phyloP scores from a whole-genome alignment of 164 flowering plant species.

The Magnolia sinica region DNA sequence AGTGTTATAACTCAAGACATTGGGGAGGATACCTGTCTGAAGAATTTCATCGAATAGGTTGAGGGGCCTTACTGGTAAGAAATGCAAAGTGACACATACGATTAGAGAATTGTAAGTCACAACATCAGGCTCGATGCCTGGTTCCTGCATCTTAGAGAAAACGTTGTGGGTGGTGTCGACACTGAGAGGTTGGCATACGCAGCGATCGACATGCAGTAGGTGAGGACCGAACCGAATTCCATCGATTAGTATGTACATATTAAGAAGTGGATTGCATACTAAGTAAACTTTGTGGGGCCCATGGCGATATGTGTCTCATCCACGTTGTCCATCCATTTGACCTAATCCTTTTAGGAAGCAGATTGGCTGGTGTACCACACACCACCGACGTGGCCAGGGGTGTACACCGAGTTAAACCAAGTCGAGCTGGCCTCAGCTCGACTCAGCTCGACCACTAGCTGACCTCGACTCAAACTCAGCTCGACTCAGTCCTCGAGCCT shows the following conservation, averaged over 20 bases:
- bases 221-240: conserved; percentile 74
- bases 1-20: conserved; percentile 73
- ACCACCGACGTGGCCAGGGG: no score
- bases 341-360: no score
- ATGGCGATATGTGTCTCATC: no score
- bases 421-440: no score
- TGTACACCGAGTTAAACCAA: no score
- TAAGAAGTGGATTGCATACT: no score
- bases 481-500: no score
- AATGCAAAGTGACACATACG: conserved; percentile 47
- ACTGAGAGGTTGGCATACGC: conserved; percentile 55
- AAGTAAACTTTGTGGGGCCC: no score
- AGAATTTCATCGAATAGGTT: conserved; percentile 75
- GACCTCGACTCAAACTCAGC: no score
- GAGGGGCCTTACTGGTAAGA: conserved; percentile 27
- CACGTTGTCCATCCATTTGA: no score
- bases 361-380: no score
- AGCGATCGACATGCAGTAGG: conserved; percentile 70
- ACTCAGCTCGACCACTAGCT: no score
- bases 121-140: conserved; percentile 64
- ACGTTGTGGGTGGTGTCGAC: conserved; percentile 62
- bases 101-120: conserved; percentile 74
- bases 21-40: conserved; percentile 50
- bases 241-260: conserved; percentile 32
- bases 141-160: conserved; percentile 61